Evolutionary conservation across 768 basidiomycete species (phyloP), one percentile per base, ranked within the genome.

Genomic region (Pisolithus sp.): DNA sequence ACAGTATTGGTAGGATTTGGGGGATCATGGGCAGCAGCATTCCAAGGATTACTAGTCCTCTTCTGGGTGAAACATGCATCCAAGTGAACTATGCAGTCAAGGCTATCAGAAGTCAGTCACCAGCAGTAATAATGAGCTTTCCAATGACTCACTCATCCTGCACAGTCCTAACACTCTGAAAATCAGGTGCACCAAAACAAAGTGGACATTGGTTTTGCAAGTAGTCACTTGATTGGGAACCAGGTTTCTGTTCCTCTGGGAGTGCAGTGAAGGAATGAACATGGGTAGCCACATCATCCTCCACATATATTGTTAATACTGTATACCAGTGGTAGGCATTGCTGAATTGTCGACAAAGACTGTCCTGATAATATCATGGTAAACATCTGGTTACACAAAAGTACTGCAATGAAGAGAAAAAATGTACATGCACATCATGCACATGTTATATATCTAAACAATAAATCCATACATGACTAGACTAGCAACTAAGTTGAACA

Each of bases 51-150:
- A 6, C 59, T 60, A 7, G 23, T 41, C 12, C 49, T 7, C 41
- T 71, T 69, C 47, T 72, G 69, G 4, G 57, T 66, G 50, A 72
- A 72, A 48, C 64, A 68, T 0, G 65, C 66, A 57, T 72, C 70
- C 4, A 65, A 8, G 43, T 64, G 68, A 15, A 68, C 62, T 40
- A 68, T 55, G n/a, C 59, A 51, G 54, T 68, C 66, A 23, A 57
- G 39, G 2, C 67, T 67, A 23, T 28, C 31, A 38, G 17, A 39
- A 34, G 46, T 34, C 34, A 37, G 26, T 0, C 2, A 9, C 31
- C 20, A 46, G 15, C 23, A 46, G 24, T 24, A 46, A 15, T 31
- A 20, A 6, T 39, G 44, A 26, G 26, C 26, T 21, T 7, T 10
- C 30, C 8, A 13, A 24, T 23, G 36, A 46, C 51, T 46, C 36